These are phyloP conservation scores for Lolium rigidum DNA, from an alignment of 176 grass and related monocot species.

Conservation along the genomic window DNA sequence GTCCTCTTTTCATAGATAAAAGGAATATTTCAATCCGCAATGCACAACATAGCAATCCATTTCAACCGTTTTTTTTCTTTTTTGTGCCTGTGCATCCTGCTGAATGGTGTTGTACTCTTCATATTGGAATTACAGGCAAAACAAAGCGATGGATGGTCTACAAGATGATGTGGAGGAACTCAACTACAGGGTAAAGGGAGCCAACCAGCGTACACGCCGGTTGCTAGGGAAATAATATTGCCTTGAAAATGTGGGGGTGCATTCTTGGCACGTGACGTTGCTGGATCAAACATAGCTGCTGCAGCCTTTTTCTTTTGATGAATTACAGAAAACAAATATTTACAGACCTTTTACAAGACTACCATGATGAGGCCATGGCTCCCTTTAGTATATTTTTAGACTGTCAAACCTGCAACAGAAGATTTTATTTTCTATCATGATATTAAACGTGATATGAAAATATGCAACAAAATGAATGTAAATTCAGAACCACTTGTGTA, in stretches of 20 bases:
- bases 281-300: not conserved
- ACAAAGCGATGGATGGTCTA: conserved; percentile 29
- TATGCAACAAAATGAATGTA: no score
- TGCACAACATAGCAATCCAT: not conserved
- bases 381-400: no score
- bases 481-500: no score
- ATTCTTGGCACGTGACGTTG: not conserved
- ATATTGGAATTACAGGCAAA: conserved; percentile 42
- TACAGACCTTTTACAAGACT: no score
- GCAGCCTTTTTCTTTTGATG: not conserved
- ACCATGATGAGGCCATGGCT: no score
- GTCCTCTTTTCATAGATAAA: not conserved
- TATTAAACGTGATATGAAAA: no score
- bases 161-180: conserved; percentile 54
- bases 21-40: conserved; percentile 1
- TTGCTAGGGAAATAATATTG: conserved; percentile 42
- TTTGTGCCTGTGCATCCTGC: not conserved
- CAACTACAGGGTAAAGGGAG: conserved; percentile 46
- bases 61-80: not conserved
- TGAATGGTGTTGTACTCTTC: conserved; percentile 10
- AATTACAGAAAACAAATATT: no score
- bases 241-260: not conserved
- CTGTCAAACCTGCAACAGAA: no score
- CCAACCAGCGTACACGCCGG: conserved; percentile 41
- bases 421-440: no score